Base-by-base conservation (phyloP, 768 basidiomycete genomes). In the Mycena olivaceomarginata region DNA sequence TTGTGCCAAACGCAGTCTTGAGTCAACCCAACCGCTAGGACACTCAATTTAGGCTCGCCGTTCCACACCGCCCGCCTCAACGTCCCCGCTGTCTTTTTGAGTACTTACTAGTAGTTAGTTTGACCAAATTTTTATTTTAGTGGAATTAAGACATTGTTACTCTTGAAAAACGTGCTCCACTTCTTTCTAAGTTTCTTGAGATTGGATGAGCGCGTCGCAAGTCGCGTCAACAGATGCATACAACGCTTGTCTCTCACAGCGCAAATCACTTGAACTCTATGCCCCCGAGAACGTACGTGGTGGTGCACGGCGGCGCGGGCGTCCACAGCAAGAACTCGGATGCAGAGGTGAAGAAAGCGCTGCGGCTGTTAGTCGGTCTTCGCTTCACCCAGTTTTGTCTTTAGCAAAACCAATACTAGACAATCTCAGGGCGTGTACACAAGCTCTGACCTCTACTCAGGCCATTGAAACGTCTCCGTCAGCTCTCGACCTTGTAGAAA, bases 231-330 rank as follows among this genome's bases (percentile, higher is more conserved):
- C 68, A 76, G 20, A 15, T 10, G 9, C 56, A 18, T 59, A 64
- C 41, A 68, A 25, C 66, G 25, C 15, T 15, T 25, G 12, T 31
- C 31, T 31, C 31, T 31, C 31, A 31, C 31, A 31, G 31, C 31
- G 31, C 3, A 31, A 31, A 31, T 4, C 4, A 31, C 31, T 31
- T 31, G 31, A 31, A 31, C 31, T 31, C 31, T 40, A 57, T 70
- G 75, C 40, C 22, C 25, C 48, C 67, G 11, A 71, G 39, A 67
- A 69, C 60, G 4, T 91, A 89, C 77, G 84, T 95, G 73, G 92
- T 91, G 4, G 93, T 95, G 13, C 96, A 97, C 79, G 95, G 94
- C 13, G 96, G 96, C 41, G 96, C 96, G 39, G 96, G 95, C 4
- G 83, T 87, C n/a, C 94, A 96, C 79, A 82, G 87, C 9, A 85